Evolutionary conservation across 1,284 basidiomycete genomes (phyloP), one percentile per base, ranked within the genome.

Genomic region (Apiotrichum brassicae): DNA sequence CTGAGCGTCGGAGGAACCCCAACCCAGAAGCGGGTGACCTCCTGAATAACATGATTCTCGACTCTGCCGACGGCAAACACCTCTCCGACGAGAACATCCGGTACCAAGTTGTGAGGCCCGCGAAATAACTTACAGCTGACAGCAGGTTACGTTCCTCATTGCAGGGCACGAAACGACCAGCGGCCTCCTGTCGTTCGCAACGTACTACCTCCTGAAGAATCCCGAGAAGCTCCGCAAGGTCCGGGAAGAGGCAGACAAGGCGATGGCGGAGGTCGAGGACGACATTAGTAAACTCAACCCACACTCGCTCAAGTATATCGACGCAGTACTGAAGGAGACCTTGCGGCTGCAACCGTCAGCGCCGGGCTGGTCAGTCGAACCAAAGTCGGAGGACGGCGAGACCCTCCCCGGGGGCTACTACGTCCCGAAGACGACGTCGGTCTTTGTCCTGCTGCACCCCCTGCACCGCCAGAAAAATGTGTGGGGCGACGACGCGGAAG

Each of bases 141-240:
- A n/a, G n/a, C n/a, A n/a, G 20, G 61, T 79, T n/a, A 79, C 78
- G 3, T 79, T 80, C 72, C 64, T 80, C n/a, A 76, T 79, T 35
- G 79, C 78, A 5, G 79, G 78, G 2, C 78, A 79, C 54, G 78
- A 79, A 60, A 79, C 78, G 0, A 78, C 78, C 0, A 77, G 77
- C 3, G 64, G 64, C 11, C 49, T 66, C 51, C 58, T 66, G 25
- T 61, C 60, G 0, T 56, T 56, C 14, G 51, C 48, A 7, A 56
- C 43, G 1, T 78, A 77, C 64, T 74, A 76, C 57, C 69, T 80
- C 23, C 67, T 79, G 48, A 76, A 76, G 40, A 66, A 79, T 61
- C 81, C 81, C 2, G 68, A 19, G 40, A 30, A 18, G 32, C 26
- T 30, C 55, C 65, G 65, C 58, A 79, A 77, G 62, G 77, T 76